Conservation (phyloP, 2,329 filamentous ascomycete genomes). For the Fusarium sp. region DNA sequence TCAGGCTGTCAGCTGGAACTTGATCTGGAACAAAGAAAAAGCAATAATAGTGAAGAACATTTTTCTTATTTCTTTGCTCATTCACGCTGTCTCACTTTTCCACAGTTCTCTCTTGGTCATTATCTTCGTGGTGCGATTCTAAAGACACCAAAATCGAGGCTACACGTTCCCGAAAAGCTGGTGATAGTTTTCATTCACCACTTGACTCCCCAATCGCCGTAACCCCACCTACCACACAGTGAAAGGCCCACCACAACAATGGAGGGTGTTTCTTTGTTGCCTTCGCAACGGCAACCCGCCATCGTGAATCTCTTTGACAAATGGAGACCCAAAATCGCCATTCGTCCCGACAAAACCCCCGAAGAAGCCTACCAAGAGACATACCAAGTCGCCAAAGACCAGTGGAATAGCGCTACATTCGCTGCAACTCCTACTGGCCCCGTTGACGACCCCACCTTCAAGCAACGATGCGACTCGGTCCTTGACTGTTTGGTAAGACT, state of each 20-base stretch:
- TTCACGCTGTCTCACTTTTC: not conserved
- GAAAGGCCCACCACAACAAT: not conserved
- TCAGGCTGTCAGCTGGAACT: not conserved
- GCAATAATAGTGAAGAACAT: not conserved
- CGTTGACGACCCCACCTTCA: not conserved
- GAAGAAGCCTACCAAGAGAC: not conserved
- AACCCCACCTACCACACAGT: too few relatives aligned
- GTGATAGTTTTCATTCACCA: too few relatives aligned
- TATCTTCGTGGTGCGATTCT: too few relatives aligned
- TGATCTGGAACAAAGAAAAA: not conserved
- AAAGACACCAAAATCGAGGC: not conserved
- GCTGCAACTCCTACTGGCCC: not conserved
- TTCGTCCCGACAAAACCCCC: not conserved
- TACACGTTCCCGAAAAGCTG: too few relatives aligned
- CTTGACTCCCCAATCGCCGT: too few relatives aligned
- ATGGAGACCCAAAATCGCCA: not conserved
- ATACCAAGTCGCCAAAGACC: not conserved
- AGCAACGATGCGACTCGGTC: not conserved
- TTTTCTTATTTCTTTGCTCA: not conserved
- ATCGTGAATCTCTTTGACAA: not conserved
- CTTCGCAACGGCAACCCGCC: not conserved
- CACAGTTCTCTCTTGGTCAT: too few relatives aligned
- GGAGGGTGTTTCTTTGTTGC: not conserved
- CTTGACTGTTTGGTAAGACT: not conserved
- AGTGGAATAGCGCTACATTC: not conserved